Evolutionary conservation across 192 early-diverging fungal species (phyloP), one percentile per base, ranked within the genome.

Genomic region (Neocallimastix lanati): DNA sequence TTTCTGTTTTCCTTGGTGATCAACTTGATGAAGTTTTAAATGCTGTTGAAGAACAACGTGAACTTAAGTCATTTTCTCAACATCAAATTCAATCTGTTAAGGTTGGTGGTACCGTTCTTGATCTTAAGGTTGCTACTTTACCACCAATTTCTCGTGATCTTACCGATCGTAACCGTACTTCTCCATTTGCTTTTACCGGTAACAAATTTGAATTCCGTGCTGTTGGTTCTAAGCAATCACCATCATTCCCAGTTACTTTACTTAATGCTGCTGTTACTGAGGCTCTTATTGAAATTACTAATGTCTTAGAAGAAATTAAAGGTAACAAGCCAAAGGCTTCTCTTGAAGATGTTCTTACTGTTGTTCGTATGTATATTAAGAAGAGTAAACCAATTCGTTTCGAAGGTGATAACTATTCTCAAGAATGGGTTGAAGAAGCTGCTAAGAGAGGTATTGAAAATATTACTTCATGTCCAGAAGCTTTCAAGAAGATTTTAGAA

Each of bases 191-290:
- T 78, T 99, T 99, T 85, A 99, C 97, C 80, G 97, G 97, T 58
- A 99, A 99, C 93, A 99, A 99, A 91, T 99, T 99, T 82, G 97
- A 99, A 90, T 99, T 97, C 96, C 94, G 96, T 86, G 95, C 97
- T 67, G 96, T 98, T 29, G 97, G 97, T 50, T 96, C 97, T 81
- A 97, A 96, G 88, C 96, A 97, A 87, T 96, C 95, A 25, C 94
- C 95, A 29, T 95, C 97, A 40, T 98, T 97, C 92, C 96, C 97
- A 25, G 91, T 96, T 76, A 93, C 95, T 0, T 85, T 99, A 80
- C 86, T 98, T 77, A 99, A 98, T 90, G 88, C 94, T 80, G 93
- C 94, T 76, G 96, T 98, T 30, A 92, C 97, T 13, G 89, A 91
- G 14, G 93, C 96, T n/a, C 80, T 99, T 76, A 83, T 81, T 82